phyloP scores from a whole-genome alignment of 495 filamentous ascomycete species.

The Parmelia sp. region DNA sequence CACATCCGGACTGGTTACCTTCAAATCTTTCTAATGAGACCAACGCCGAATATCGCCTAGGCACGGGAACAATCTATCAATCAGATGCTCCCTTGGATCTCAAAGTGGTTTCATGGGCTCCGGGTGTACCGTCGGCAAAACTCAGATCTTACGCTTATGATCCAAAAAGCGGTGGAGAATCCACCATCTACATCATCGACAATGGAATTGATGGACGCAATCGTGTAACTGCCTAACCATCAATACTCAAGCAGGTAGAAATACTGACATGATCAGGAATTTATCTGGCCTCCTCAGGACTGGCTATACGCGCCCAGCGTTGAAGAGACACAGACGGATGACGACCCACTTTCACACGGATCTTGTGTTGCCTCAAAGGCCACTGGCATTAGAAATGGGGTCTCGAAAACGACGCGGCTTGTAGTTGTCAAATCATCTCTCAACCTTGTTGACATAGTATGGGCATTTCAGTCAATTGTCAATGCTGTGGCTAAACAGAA shows the following conservation, averaged over 20 bases:
- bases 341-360: slow-evolving; percentile 1
- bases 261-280: slow-evolving; percentile 13
- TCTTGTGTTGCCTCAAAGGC: slow-evolving; percentile 17
- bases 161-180: background rate
- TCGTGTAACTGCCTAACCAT: slow-evolving; percentile 1
- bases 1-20: background rate
- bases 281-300: background rate
- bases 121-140: background rate
- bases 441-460: background rate
- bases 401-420: slow-evolving; percentile 11
- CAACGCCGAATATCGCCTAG: background rate
- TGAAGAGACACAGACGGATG: slow-evolving; percentile 2
- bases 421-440: slow-evolving; percentile 9
- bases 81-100: slow-evolving; percentile 13
- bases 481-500: background rate
- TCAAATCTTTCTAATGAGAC: background rate
- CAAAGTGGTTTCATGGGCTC: slow-evolving; percentile 16
- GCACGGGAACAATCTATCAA: slow-evolving; percentile 6
- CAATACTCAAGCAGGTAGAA: background rate
- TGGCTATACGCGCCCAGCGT: slow-evolving; percentile 15
- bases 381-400: slow-evolving; percentile 3
- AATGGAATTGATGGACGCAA: slow-evolving; percentile 8
- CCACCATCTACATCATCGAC: slow-evolving; percentile 14
- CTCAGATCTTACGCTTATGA: slow-evolving; percentile 10
- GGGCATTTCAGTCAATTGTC: slow-evolving; percentile 2